Conservation (phyloP, 257 asterid species). For the Salvia hispanica region DNA sequence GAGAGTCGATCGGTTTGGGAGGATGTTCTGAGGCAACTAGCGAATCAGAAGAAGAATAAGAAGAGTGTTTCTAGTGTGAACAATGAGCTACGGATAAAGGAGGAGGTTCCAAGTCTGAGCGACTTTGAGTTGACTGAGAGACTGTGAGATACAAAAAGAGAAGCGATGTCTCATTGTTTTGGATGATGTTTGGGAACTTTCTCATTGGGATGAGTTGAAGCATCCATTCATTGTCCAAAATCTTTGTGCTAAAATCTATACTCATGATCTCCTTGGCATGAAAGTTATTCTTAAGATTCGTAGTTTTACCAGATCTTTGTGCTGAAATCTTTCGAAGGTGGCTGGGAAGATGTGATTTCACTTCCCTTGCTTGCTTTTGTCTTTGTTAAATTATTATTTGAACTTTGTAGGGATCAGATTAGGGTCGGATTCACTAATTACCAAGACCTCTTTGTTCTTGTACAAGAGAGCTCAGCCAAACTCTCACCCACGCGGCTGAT, state of each 20-base stretch:
- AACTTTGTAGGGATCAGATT: too few species aligned
- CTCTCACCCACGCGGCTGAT: too few species aligned
- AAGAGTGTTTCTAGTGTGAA: too few species aligned
- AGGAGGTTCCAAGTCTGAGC: too few species aligned
- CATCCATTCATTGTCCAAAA: neutral
- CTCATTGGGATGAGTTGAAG: conserved; percentile 16
- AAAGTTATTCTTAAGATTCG: conserved; percentile 74
- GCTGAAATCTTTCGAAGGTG: conserved; percentile 7
- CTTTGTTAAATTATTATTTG: conserved; percentile 11
- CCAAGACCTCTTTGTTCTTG: too few species aligned
- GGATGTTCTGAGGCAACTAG: neutral
- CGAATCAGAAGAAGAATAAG: too few species aligned
- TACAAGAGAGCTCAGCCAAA: too few species aligned
- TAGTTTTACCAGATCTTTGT: conserved; percentile 30
- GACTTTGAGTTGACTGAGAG: too few species aligned
- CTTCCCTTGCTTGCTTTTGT: conserved; percentile 9
- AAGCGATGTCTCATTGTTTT: conserved; percentile 22
- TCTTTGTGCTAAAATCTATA: too few species aligned
- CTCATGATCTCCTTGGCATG: conserved; percentile 90
- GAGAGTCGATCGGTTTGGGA: too few species aligned
- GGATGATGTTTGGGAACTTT: conserved; percentile 18
- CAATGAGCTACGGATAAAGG: too few species aligned
- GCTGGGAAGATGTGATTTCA: conserved; percentile 19
- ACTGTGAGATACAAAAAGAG: neutral
- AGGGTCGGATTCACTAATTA: too few species aligned